Base-by-base conservation (phyloP, 1,284 basidiomycete genomes). In the Puccinia novopanici region DNA sequence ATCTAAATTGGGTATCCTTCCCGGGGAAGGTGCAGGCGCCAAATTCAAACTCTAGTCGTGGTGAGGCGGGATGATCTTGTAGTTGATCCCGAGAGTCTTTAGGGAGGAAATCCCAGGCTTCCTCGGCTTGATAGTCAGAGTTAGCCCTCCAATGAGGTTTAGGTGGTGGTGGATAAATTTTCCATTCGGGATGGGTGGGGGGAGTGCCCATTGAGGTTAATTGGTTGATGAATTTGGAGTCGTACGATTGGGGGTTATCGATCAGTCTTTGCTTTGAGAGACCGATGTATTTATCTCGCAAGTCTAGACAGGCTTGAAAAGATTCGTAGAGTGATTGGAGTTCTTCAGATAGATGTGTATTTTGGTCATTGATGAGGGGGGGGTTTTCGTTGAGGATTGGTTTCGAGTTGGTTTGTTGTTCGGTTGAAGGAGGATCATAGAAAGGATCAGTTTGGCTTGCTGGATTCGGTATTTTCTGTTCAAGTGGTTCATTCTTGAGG, bases 211-310 rank as follows among this genome's bases (percentile, higher is more conserved):
- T 91, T 30, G 55, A 48, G 40, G 52, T 42, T 91, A 22, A 87
- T 57, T 40, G 87, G 84, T 94, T 93, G 19, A 87, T 83, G 71
- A 59, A 27, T 24, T 73, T 73, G 0, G 90, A 92, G 83, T 97
- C 95, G 85, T 94, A 90, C 86, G 97, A 93, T 82, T 90, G 89
- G 0, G 95, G 95, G 85, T 97, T 92, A 86, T 98, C 95, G 4
- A 94, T 94, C 52, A 85, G 79, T n/a, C 83, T 89, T 85, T 98
- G 95, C 10, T 91, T 89, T 0, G 94, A 96, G 77, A 90, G 89
- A 17, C 88, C 83, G 87, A 95, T 93, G 87, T 97, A 98, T 86
- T 96, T 97, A 87, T 97, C 94, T 30, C 95, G 91, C 27, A 97
- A 88, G 81, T 92, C 90, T 70, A 97, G 89, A 84, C 94, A 96